Conservation (phyloP, 345 rosid species). For the Populus euphratica region DNA sequence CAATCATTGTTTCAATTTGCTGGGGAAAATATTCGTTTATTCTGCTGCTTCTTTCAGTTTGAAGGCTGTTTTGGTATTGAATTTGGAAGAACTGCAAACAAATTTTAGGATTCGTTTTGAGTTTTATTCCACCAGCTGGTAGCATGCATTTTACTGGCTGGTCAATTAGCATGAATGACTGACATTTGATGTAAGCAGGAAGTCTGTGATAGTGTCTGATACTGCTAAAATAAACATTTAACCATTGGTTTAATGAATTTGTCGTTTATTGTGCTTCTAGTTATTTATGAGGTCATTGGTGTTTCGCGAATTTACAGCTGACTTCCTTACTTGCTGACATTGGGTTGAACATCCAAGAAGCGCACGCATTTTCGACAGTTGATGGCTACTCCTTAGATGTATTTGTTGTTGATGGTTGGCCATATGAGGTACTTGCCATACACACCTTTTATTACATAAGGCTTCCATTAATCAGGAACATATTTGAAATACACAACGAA, state of each 20-base stretch:
- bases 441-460: neutral
- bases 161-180: neutral
- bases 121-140: neutral
- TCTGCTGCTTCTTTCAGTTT: neutral
- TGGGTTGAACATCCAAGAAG: conserved; percentile 97
- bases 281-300: conserved; percentile 12
- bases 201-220: neutral
- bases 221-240: neutral
- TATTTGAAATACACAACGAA: conserved; percentile 9
- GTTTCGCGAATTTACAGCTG: conserved; percentile 49
- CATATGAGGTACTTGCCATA: conserved; percentile 64
- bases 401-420: conserved; percentile 99
- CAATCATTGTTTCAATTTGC: conserved; percentile 5
- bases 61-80: conserved; percentile 3
- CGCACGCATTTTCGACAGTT: conserved; percentile 89
- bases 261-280: neutral
- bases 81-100: neutral
- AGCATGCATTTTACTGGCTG: neutral
- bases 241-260: neutral
- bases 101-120: neutral
- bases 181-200: neutral
- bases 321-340: conserved; percentile 84
- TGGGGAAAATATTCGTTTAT: conserved; percentile 2
- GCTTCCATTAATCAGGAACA: neutral
- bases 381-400: conserved; percentile 96